Conservation (phyloP, 495 filamentous ascomycete species). For the Neurospora sp. region DNA sequence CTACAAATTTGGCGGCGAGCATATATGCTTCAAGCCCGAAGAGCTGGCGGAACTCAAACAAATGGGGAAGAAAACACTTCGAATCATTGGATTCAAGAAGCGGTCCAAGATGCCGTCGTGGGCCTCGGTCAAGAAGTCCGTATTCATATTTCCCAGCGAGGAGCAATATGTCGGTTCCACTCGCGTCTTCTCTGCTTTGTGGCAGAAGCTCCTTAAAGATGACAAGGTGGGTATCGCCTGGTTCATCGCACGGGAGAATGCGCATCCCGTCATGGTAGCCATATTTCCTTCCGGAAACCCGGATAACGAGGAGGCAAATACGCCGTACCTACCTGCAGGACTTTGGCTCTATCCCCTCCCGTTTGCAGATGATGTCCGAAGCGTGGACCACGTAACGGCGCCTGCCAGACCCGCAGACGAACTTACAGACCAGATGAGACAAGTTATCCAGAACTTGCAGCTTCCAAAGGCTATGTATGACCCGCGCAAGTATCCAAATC, state of each 20-base stretch:
- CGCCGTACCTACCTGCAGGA: constrained; percentile 67
- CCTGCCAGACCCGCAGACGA: constrained; percentile 54
- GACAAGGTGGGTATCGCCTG: constrained; percentile 78
- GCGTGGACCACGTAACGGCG: constrained; percentile 34
- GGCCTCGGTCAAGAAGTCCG: constrained; percentile 75
- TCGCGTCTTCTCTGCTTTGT: constrained; percentile 82
- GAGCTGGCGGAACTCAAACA: constrained; percentile 66
- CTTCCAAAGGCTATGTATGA: constrained; percentile 79
- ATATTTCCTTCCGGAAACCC: constrained; percentile 65
- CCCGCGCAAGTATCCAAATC: constrained; percentile 84
- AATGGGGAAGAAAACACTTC: constrained; percentile 62
- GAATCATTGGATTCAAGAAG: constrained; percentile 92
- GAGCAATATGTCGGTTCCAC: constrained; percentile 82
- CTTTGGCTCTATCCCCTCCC: constrained; percentile 86
- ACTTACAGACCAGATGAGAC: constrained; percentile 71
- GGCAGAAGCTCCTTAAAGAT: constrained; percentile 70
- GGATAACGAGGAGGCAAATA: constrained; percentile 48
- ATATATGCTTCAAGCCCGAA: constrained; percentile 73
- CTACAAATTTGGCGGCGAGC: constrained; percentile 90
- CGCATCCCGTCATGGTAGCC: constrained; percentile 65
- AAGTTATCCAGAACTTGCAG: constrained; percentile 74
- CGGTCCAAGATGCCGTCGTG: constrained; percentile 65
- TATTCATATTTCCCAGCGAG: constrained; percentile 92
- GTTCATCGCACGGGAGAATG: constrained; percentile 77
- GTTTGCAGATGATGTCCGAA: constrained; percentile 82